phyloP scores from a whole-genome alignment of 345 rosid species.

The Hibiscus tridactylites region DNA sequence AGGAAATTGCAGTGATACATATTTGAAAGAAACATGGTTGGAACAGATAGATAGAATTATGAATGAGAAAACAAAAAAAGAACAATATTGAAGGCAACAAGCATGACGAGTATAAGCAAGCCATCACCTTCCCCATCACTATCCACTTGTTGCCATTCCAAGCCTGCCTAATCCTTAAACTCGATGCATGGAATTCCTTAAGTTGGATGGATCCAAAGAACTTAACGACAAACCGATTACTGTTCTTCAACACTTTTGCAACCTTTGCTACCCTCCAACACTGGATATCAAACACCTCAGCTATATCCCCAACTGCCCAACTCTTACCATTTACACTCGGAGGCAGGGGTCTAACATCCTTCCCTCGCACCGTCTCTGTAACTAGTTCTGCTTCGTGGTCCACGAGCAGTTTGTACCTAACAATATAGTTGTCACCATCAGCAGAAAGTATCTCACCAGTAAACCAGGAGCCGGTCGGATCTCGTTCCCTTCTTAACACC shows the following conservation, averaged over 20 bases:
- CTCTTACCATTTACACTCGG: background rate
- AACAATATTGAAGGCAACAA: too few relatives aligned
- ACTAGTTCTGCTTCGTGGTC: slow-evolving; percentile 9
- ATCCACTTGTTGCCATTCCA: slow-evolving; percentile 22
- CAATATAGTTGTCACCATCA: too few relatives aligned
- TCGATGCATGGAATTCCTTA: too few relatives aligned
- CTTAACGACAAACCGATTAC: slow-evolving; percentile 19
- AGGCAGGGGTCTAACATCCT: slow-evolving; percentile 32
- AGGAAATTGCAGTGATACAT: too few relatives aligned
- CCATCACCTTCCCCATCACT: slow-evolving; percentile 22
- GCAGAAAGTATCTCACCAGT: slow-evolving; percentile 22
- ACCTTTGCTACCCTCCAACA: slow-evolving; percentile 36
- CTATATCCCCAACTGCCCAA: too few relatives aligned
- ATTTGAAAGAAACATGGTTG: too few relatives aligned
- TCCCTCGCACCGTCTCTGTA: slow-evolving; percentile 18
- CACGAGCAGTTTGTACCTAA: too few relatives aligned
- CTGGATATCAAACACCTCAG: background rate
- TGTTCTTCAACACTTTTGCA: slow-evolving; percentile 19
- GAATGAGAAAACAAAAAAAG: too few relatives aligned
- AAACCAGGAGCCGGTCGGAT: slow-evolving; percentile 31
- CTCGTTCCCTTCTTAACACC: slow-evolving; percentile 26
- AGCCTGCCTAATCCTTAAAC: too few relatives aligned
- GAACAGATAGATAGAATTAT: too few relatives aligned
- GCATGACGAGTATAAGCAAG: too few relatives aligned
- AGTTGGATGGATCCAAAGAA: too few relatives aligned